Evolutionary conservation across 345 rosid genomes (phyloP).

Genomic region (Limnanthes douglasii): DNA sequence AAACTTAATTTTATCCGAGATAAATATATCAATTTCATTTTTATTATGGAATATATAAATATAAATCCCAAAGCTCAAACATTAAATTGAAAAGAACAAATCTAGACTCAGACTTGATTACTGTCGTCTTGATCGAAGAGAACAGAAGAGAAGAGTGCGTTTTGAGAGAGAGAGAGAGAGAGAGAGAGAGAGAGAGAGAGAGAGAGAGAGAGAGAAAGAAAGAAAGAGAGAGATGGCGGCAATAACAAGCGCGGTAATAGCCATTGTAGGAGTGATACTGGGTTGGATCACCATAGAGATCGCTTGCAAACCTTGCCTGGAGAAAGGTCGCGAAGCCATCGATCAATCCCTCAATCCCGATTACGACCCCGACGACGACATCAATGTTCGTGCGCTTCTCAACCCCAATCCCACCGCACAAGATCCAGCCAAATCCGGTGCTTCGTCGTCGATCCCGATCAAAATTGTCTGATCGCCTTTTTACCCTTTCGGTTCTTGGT

Average conservation of each 20-base stretch:
- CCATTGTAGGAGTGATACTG: constrained; percentile 49
- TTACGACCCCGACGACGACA: constrained; percentile 60
- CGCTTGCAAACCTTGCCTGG: constrained; percentile 77
- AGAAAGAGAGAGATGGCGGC: constrained; percentile 58
- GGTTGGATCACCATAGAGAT: constrained; percentile 78
- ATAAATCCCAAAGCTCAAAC: too few relatives aligned
- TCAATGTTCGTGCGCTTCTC: constrained; percentile 13
- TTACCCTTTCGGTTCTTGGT: not conserved
- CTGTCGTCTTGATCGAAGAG: too few relatives aligned
- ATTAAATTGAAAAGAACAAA: too few relatives aligned
- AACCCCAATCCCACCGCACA: constrained; percentile 7
- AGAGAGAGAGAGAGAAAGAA: constrained; percentile 4
- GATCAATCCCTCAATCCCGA: constrained; percentile 71
- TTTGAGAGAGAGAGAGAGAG: too few relatives aligned
- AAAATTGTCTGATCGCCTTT: constrained; percentile 17
- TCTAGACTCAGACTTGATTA: too few relatives aligned
- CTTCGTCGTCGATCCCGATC: constrained; percentile 12
- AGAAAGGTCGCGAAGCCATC: constrained; percentile 59
- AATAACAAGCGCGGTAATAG: constrained; percentile 48
- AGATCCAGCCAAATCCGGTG: constrained; percentile 6
- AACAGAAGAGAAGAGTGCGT: too few relatives aligned
- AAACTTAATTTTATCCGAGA: too few relatives aligned
- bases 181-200: constrained; percentile 3
- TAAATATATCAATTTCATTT: too few relatives aligned
- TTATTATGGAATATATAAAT: too few relatives aligned